phyloP scores from a whole-genome alignment of 2,329 filamentous ascomycete genomes.

The Penicillium sp. region DNA sequence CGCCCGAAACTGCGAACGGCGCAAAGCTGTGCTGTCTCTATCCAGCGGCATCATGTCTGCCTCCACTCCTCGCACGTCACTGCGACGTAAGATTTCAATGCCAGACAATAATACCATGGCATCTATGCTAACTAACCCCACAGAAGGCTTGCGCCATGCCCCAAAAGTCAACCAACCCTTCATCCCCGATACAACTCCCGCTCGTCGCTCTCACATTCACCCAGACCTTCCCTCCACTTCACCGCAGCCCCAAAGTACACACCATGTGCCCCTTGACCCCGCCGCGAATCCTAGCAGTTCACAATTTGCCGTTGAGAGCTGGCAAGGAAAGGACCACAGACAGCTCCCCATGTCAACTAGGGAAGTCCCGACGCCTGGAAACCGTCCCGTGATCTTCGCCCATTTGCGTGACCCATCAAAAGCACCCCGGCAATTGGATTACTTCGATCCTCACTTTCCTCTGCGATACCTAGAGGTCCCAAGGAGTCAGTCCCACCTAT shows the following conservation, averaged over 20 bases:
- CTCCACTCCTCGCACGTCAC: slow-evolving; percentile 26
- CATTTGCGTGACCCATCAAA: slow-evolving; percentile 31
- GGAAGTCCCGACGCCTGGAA: slow-evolving; percentile 46
- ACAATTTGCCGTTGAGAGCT: slow-evolving; percentile 35
- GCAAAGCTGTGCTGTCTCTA: slow-evolving; percentile 1
- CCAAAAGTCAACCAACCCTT: slow-evolving; percentile 44
- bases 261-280: slow-evolving; percentile 29
- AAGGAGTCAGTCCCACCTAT: slow-evolving; percentile 31
- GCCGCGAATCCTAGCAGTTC: slow-evolving; percentile 34
- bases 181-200: slow-evolving; percentile 41
- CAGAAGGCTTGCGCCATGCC: slow-evolving; percentile 44
- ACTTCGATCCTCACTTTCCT: slow-evolving; percentile 42
- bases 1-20: neutral
- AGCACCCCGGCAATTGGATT: slow-evolving; percentile 36
- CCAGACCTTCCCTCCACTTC: slow-evolving; percentile 34
- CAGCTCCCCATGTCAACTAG: slow-evolving; percentile 42
- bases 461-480: slow-evolving; percentile 39
- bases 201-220: slow-evolving; percentile 35
- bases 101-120: neutral
- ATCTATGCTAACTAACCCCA: slow-evolving; percentile 14
- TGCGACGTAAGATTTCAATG: slow-evolving; percentile 21
- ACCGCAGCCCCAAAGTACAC: slow-evolving; percentile 33
- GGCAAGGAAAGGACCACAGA: slow-evolving; percentile 41
- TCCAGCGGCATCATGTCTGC: slow-evolving; percentile 20
- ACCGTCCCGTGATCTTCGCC: slow-evolving; percentile 42